These are phyloP conservation scores for Aspergillus affinis DNA, from an alignment of 495 filamentous ascomycete species.

Conservation along the genomic window DNA sequence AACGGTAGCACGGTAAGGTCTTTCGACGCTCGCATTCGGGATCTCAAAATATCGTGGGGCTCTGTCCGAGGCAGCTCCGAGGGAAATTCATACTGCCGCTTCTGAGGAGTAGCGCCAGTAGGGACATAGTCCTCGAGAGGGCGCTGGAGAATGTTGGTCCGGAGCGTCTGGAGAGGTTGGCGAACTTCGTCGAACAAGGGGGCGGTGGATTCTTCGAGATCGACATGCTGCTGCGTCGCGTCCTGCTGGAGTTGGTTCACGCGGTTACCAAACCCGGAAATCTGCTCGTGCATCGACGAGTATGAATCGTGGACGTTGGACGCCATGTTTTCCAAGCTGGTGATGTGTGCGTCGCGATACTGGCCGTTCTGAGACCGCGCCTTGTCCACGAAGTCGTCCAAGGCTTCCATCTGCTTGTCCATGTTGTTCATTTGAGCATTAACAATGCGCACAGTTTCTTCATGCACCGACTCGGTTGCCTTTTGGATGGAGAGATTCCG, in stretches of 20 bases:
- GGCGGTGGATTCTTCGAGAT: conserved; percentile 54
- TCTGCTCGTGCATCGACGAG: conserved; percentile 61
- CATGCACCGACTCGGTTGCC: conserved; percentile 82
- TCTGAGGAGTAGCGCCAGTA: conserved; percentile 84
- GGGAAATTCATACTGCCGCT: conserved; percentile 72
- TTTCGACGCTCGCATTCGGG: conserved; percentile 50
- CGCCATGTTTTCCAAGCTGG: conserved; percentile 60
- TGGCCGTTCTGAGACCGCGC: conserved; percentile 77
- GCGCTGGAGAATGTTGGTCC: conserved; percentile 58
- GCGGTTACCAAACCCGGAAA: conserved; percentile 59
- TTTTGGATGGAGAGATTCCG: conserved; percentile 77
- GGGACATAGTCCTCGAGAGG: conserved; percentile 72
- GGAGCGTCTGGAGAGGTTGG: conserved; percentile 67
- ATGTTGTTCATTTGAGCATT: conserved; percentile 86
- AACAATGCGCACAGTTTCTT: conserved; percentile 88
- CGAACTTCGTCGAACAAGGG: conserved; percentile 61
- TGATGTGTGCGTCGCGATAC: conserved; percentile 66
- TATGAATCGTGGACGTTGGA: conserved; percentile 69
- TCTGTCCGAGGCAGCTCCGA: conserved; percentile 74
- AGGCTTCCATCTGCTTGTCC: conserved; percentile 77
- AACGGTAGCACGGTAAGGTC: conserved; percentile 39
- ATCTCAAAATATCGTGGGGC: conserved; percentile 64
- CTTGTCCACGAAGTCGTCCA: conserved; percentile 87
- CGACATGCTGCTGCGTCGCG: conserved; percentile 52
- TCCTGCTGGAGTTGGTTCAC: conserved; percentile 64